These are phyloP conservation scores for Fusarium sp. DNA, from an alignment of 2,329 filamentous ascomycete genomes.

Conservation along the genomic window DNA sequence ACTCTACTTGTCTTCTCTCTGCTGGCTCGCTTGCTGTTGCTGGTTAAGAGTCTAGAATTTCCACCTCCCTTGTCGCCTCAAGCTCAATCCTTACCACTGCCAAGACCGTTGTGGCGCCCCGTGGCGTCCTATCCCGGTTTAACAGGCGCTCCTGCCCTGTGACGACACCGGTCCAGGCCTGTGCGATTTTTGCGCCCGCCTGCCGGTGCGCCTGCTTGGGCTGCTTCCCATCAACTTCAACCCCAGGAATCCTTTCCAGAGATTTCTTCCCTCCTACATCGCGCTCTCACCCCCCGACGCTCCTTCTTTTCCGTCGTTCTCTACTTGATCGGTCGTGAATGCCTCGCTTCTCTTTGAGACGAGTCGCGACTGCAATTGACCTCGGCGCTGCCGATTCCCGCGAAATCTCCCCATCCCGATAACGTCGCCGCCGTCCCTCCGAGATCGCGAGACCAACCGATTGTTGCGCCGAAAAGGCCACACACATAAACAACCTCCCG, in stretches of 20 bases:
- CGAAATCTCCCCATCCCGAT: conserved; percentile 18
- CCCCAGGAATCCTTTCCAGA: not conserved
- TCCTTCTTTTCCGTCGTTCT: conserved; percentile 9
- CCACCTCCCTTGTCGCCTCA: not conserved
- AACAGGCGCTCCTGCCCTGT: conserved; percentile 39
- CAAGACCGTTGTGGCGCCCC: conserved; percentile 37
- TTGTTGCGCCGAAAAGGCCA: conserved; percentile 10
- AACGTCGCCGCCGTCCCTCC: conserved; percentile 22
- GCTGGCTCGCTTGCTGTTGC: not conserved
- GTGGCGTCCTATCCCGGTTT: conserved; percentile 36
- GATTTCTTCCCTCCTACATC: conserved; percentile 3
- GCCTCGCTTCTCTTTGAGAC: conserved; percentile 9
- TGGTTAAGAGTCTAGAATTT: not conserved
- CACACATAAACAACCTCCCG: conserved; percentile 12
- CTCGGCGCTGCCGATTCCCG: conserved; percentile 34
- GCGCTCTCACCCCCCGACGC: not conserved
- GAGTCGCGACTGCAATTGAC: conserved; percentile 36
- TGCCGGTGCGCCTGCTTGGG: not conserved
- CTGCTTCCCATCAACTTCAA: conserved; percentile 12
- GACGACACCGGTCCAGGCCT: conserved; percentile 42
- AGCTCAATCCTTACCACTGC: conserved; percentile 3
- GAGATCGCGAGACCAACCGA: conserved; percentile 28
- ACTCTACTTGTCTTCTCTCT: not conserved
- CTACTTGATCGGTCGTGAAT: conserved; percentile 10
- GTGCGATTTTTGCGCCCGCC: conserved; percentile 39